Evolutionary conservation across 2,329 filamentous ascomycete species (phyloP), one percentile per base, ranked within the genome.

Genomic region (Penicillium sp.): DNA sequence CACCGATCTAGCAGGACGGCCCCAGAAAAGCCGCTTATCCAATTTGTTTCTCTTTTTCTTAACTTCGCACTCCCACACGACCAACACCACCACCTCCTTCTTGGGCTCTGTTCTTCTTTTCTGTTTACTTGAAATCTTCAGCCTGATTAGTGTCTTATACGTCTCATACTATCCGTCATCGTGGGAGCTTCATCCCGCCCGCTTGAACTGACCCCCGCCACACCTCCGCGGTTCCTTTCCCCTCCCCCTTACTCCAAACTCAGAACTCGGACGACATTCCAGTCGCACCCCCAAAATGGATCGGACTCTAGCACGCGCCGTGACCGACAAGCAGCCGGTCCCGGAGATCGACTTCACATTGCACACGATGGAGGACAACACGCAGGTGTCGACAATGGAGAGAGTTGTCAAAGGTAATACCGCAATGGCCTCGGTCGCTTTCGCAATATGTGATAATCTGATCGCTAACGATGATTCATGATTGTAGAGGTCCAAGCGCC

Each of bases 271-370:
- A 48, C 45, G 30, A 40, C 41, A 46, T 55, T 34, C 39, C 38
- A 42, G 10, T 35, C 29, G 40, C 35, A 32, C 43, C 23, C 23
- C 58, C 64, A 74, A 61, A 34, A 78, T 78, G 76, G 74, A 75
- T 61, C 67, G 63, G 42, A 65, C 68, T 61, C 60, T 97, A 71
- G 91, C 96, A 70, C 90, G 90, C 74, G 94, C 94, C 57, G 91
- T 99, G 70, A 86, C 87, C 74, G 86, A 97, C 68, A 97, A 97
- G 87, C 93, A 89, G 80, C 92, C 93, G 51, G 83, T 95, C 47
- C 94, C 94, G 55, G 93, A 97, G 81, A 97, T 99, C 70, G 94
- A 99, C 80, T 99, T 99, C 75, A 95, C 91, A 53, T 86, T 99
- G 70, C 94, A 99, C 76, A 94, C 89, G 59, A 97, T 97, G 93